Conservation (phyloP, 73 alveolate species). For the Paramecium primaurelia region DNA sequence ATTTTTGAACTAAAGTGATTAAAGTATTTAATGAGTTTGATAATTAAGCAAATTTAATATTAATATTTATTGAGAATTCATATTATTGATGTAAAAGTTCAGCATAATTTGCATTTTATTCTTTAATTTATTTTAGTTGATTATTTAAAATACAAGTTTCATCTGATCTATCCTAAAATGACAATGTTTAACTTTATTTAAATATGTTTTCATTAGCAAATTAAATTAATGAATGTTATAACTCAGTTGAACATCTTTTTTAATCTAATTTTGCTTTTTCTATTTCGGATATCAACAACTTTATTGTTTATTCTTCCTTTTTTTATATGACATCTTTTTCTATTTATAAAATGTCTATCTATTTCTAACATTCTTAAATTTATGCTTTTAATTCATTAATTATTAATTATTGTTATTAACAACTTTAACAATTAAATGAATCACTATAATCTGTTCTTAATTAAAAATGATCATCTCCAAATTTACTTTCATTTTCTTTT, state of each 20-base stretch:
- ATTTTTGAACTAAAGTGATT: neutral
- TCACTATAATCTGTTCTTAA: neutral
- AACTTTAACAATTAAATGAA: neutral
- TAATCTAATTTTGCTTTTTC: neutral
- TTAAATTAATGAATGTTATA: neutral
- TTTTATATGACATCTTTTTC: neutral
- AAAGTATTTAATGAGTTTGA: neutral
- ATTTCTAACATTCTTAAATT: neutral
- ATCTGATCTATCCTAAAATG: neutral
- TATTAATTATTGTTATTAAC: neutral
- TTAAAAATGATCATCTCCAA: neutral
- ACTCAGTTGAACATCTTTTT: neutral
- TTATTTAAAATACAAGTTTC: neutral
- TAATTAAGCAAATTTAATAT: neutral
- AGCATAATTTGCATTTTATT: neutral
- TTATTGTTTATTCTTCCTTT: slow-evolving; percentile 20
- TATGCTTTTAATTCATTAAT: neutral
- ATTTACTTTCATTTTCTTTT: neutral
- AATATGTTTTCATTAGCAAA: neutral
- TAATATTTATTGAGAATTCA: neutral
- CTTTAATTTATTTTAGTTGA: neutral
- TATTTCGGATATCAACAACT: neutral
- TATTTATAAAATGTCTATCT: neutral
- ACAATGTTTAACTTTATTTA: neutral
- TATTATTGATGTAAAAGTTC: neutral